These are phyloP conservation scores for Venturia aucupariae DNA, from an alignment of 2,329 filamentous ascomycete genomes.

Conservation along the genomic window DNA sequence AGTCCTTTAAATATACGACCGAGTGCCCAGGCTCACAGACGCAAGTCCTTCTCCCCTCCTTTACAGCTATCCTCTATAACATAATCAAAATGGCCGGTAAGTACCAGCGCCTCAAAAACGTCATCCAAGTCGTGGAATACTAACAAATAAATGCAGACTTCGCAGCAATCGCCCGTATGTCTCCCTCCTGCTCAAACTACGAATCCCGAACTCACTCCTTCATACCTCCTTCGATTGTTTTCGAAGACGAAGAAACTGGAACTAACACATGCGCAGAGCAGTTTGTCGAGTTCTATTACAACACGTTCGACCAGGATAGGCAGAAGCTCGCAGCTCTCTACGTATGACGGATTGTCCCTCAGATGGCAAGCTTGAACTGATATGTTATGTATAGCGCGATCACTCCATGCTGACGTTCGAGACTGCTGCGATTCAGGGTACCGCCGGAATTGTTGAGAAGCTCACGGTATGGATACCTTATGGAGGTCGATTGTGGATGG, in stretches of 20 bases:
- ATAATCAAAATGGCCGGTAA: slow-evolving; percentile 2
- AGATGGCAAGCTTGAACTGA: slow-evolving; percentile 8
- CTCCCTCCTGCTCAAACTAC: neutral
- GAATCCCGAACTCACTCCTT: neutral
- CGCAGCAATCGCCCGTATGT: slow-evolving; percentile 8
- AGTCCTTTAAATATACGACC: neutral
- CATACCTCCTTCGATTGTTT: neutral
- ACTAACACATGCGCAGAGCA: slow-evolving; percentile 48
- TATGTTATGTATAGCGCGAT: slow-evolving; percentile 48
- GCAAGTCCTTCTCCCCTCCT: neutral
- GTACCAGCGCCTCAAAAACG: neutral
- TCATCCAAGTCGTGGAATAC: neutral
- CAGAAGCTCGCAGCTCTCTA: slow-evolving; percentile 61
- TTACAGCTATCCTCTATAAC: neutral
- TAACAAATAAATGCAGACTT: neutral
- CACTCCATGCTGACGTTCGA: slow-evolving; percentile 94
- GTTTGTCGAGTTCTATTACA: slow-evolving; percentile 88
- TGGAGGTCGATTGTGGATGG: neutral
- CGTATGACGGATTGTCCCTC: slow-evolving; percentile 45
- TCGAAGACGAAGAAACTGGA: no score
- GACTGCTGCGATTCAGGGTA: slow-evolving; percentile 56
- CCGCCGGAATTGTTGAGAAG: slow-evolving; percentile 64
- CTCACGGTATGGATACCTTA: slow-evolving; percentile 52
- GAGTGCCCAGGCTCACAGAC: neutral
- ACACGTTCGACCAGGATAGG: slow-evolving; percentile 71